phyloP scores from a whole-genome alignment of 2,329 filamentous ascomycete genomes.

The Beauveria scarabaeidicola region DNA sequence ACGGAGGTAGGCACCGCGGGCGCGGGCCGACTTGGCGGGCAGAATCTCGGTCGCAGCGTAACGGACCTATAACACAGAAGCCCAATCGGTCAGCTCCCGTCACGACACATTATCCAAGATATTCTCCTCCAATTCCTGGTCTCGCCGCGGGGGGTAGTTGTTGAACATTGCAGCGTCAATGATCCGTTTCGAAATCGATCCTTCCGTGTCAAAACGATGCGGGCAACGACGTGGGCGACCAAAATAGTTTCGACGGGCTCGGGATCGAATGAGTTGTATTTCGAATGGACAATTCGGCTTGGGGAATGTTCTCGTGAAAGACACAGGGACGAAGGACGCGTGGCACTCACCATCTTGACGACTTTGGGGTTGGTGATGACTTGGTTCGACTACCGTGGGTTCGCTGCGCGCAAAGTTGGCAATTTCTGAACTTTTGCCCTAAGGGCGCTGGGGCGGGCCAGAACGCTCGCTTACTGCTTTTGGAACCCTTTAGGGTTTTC shows the following conservation, averaged over 20 bases:
- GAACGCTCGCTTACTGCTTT: constrained; percentile 38
- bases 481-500: constrained; percentile 31
- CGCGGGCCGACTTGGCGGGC: constrained; percentile 88
- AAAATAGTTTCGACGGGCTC: not conserved
- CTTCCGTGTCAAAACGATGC: not conserved
- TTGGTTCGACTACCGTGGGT: constrained; percentile 42
- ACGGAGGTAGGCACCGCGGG: constrained; percentile 96
- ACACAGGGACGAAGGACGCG: constrained; percentile 16
- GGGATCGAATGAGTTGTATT: constrained; percentile 12
- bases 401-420: constrained; percentile 35
- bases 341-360: constrained; percentile 47
- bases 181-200: constrained; percentile 6
- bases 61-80: constrained; percentile 58
- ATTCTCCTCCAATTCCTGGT: not conserved
- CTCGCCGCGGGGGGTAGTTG: not conserved
- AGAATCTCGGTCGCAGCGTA: constrained; percentile 90
- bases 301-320: not conserved
- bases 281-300: constrained; percentile 12
- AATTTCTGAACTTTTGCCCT: constrained; percentile 40
- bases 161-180: not conserved
- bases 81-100: constrained; percentile 15
- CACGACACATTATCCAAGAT: constrained; percentile 1
- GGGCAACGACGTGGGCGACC: not conserved
- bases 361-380: constrained; percentile 41
- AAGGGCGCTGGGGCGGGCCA: constrained; percentile 27